These are phyloP conservation scores for Berberis thunbergii DNA, from an alignment of 164 flowering plant species.

Conservation along the genomic window DNA sequence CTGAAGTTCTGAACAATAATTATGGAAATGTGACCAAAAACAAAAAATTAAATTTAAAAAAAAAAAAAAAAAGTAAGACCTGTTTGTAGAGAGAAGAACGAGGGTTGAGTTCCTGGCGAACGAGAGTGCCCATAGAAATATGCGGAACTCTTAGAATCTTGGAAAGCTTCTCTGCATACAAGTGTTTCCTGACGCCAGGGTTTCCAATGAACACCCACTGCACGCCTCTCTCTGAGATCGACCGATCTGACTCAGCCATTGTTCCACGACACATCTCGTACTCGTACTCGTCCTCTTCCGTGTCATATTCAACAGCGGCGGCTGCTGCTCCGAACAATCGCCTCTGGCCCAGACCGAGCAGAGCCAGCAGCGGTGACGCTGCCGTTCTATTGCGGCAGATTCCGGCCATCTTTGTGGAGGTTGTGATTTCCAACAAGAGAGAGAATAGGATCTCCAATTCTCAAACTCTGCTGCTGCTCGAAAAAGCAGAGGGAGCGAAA, in stretches of 20 bases:
- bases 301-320: neutral
- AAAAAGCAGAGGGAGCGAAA: neutral
- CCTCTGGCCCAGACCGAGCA: neutral
- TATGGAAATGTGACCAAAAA: neutral
- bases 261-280: neutral
- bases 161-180: conserved; percentile 70
- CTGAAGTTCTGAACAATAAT: neutral
- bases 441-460: too few relatives aligned
- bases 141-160: conserved; percentile 86
- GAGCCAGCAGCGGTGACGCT: neutral
- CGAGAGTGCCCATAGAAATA: conserved; percentile 80
- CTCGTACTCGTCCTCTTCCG: neutral
- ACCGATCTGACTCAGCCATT: conserved; percentile 19
- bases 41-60: neutral
- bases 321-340: neutral
- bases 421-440: too few relatives aligned
- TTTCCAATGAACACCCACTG: conserved; percentile 94
- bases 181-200: conserved; percentile 57
- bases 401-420: neutral
- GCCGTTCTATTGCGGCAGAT: neutral
- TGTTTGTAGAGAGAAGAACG: conserved; percentile 68
- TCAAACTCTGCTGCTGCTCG: neutral
- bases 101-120: conserved; percentile 80
- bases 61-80: conserved; percentile 30
- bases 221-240: conserved; percentile 35